Evolutionary conservation across 192 early-diverging fungal species (phyloP).

Genomic region (Entomortierella parvispora): DNA sequence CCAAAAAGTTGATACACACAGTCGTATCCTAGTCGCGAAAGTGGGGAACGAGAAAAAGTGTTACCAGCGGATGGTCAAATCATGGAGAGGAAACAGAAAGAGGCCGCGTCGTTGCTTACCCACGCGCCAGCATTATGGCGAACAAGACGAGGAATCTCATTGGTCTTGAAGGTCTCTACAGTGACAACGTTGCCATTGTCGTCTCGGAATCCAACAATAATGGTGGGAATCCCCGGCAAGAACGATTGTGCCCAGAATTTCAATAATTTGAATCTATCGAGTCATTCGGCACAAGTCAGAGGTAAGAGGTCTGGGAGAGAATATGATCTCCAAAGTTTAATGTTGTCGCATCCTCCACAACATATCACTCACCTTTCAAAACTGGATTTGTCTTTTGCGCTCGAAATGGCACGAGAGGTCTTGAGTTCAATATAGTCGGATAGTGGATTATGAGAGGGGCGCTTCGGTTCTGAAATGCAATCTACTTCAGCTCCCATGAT

Average conservation of each 20-base stretch:
- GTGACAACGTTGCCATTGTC: conserved; percentile 68
- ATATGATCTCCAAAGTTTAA: too few relatives aligned
- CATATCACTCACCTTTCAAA: conserved; percentile 74
- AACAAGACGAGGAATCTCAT: conserved; percentile 84
- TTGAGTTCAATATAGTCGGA: conserved; percentile 89
- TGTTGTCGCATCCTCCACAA: too few relatives aligned
- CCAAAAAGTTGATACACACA: conserved; percentile 88
- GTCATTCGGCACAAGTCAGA: too few relatives aligned
- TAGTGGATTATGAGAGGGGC: conserved; percentile 57
- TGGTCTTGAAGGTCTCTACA: conserved; percentile 76
- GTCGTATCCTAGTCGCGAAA: conserved; percentile 65
- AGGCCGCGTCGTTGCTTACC: conserved; percentile 64
- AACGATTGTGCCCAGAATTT: conserved; percentile 96
- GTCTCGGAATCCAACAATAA: conserved; percentile 89
- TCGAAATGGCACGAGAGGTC: conserved; percentile 67
- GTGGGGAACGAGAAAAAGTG: neutral
- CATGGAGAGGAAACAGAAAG: neutral
- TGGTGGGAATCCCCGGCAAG: conserved; percentile 83
- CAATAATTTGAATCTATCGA: conserved; percentile 85
- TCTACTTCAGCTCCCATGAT: conserved; percentile 96
- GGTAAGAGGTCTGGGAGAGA: too few relatives aligned
- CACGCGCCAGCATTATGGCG: conserved; percentile 74
- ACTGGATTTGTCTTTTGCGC: conserved; percentile 49
- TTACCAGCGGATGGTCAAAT: too few relatives aligned
- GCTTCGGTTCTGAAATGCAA: conserved; percentile 68